Conservation (phyloP, 2,329 filamentous ascomycete genomes). For the Diplodia scrobiculata region DNA sequence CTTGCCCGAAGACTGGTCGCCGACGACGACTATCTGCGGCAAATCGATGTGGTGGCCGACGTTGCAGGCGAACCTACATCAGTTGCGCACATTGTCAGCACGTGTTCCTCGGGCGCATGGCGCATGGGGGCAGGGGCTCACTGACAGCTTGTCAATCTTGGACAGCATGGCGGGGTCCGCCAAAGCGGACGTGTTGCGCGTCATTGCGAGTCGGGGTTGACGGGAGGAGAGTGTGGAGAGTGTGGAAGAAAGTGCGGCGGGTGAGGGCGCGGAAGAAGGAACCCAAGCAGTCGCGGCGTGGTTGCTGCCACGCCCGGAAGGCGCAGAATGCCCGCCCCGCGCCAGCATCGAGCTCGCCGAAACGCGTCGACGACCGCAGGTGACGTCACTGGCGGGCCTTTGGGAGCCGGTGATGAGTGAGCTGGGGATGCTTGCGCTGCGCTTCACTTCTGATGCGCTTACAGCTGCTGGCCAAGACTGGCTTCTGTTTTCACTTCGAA, state of each 20-base stretch:
- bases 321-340: neutral
- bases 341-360: neutral
- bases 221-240: neutral
- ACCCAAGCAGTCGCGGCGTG: neutral
- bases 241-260: neutral
- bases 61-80: constrained; percentile 36
- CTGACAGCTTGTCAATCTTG: constrained; percentile 42
- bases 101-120: no score
- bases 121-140: no score
- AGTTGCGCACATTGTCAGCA: no score
- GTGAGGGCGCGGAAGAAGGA: neutral
- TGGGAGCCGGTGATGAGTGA: neutral
- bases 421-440: neutral
- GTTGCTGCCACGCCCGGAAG: neutral
- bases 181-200: neutral
- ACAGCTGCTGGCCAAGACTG: neutral
- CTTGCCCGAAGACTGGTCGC: constrained; percentile 49
- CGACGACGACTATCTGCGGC: constrained; percentile 36
- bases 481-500: neutral
- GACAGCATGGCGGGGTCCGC: constrained; percentile 33
- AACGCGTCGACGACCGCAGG: neutral
- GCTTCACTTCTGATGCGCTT: neutral
- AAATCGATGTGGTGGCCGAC: constrained; percentile 41
- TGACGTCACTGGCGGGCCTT: neutral
- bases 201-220: neutral